Percentiles rank a stretch among this genome's conserved stretches.
Evolutionary conservation across 2,329 filamentous ascomycete genomes (phyloP).

Genomic region (Nectriaceae sp.): DNA sequence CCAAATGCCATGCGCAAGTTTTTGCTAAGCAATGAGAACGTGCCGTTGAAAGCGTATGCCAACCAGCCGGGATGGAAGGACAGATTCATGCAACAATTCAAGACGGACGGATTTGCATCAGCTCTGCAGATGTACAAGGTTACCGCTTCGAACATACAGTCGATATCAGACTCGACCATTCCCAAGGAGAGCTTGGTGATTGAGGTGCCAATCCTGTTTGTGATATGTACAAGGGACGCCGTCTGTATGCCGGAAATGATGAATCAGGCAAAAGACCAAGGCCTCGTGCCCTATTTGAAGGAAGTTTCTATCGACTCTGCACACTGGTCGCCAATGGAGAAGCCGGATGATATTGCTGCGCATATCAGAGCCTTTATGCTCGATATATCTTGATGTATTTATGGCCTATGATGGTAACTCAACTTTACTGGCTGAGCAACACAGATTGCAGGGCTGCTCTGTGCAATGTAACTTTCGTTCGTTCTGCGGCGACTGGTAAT

Average conservation of each 20-base stretch:
- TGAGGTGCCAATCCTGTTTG: slow-evolving; percentile 6
- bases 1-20: slow-evolving; percentile 14
- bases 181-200: slow-evolving; percentile 1
- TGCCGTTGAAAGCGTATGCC: slow-evolving; percentile 7
- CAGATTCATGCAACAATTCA: slow-evolving; percentile 7
- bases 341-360: slow-evolving; percentile 12
- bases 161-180: slow-evolving; percentile 2
- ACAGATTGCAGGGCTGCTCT: too few species aligned
- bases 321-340: slow-evolving; percentile 17
- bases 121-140: slow-evolving; percentile 12
- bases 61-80: slow-evolving; percentile 3
- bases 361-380: too few species aligned
- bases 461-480: too few species aligned
- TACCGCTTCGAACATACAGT: slow-evolving; percentile 9
- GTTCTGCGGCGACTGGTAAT: too few species aligned
- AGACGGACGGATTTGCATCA: slow-evolving; percentile 4
- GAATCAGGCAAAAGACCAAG: slow-evolving; percentile 6
- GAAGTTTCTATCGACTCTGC: slow-evolving; percentile 8
- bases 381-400: too few species aligned
- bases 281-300: slow-evolving; percentile 11
- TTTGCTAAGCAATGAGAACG: slow-evolving; percentile 7
- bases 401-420: too few species aligned
- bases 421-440: too few species aligned
- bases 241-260: slow-evolving; percentile 13
- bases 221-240: slow-evolving; percentile 4